Percentiles rank a stretch among this genome's conserved stretches.
phyloP scores from a whole-genome alignment of 495 filamentous ascomycete species.

The Acidomyces sp. region DNA sequence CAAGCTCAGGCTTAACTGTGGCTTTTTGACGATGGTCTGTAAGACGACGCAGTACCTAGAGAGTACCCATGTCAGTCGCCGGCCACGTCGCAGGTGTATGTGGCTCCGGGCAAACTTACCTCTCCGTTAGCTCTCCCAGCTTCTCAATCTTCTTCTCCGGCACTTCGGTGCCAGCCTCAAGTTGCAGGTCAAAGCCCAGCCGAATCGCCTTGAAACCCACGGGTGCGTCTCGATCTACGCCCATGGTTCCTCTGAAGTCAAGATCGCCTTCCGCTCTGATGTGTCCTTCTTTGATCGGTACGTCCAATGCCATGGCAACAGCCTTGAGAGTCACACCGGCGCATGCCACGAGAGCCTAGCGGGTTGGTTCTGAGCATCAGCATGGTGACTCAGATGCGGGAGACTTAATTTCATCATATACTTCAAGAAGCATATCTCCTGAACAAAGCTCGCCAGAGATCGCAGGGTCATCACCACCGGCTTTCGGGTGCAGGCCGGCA shows the following conservation, averaged over 20 bases:
- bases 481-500: constrained; percentile 27
- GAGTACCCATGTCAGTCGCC: not conserved
- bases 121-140: constrained; percentile 29
- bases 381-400: too few species aligned
- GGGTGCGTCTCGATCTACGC: constrained; percentile 27
- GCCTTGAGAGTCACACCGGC: constrained; percentile 31
- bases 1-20: constrained; percentile 23
- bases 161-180: constrained; percentile 23
- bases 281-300: constrained; percentile 22
- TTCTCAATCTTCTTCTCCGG: constrained; percentile 25
- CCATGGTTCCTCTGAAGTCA: constrained; percentile 31
- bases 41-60: constrained; percentile 27
- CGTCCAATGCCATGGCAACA: constrained; percentile 27
- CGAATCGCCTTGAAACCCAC: constrained; percentile 29
- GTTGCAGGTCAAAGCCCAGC: constrained; percentile 24
- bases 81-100: not conserved
- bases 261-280: constrained; percentile 30
- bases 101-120: constrained; percentile 10
- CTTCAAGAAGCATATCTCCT: constrained; percentile 32
- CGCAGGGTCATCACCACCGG: constrained; percentile 27
- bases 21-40: constrained; percentile 29
- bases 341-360: constrained; percentile 30
- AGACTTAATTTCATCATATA: too few species aligned
- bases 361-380: too few species aligned
- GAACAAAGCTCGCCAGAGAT: constrained; percentile 30